Conservation (phyloP, 2,329 filamentous ascomycete species). For the Alternaria burnsii region DNA sequence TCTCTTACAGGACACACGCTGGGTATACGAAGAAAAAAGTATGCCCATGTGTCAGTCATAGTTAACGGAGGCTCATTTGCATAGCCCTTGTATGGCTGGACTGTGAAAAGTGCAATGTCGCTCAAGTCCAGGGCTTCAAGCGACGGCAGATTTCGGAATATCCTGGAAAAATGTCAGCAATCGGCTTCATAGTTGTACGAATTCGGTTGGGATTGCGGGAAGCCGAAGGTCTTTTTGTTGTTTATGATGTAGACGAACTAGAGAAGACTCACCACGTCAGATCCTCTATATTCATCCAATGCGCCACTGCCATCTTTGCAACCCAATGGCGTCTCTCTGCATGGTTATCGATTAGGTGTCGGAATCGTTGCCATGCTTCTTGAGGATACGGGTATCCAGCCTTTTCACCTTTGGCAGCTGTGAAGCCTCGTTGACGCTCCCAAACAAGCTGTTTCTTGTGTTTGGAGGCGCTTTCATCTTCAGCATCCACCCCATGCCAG, state of each 20-base stretch:
- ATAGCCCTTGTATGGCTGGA: not conserved
- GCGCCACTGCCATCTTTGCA: constrained; percentile 33
- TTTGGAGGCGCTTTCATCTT: constrained; percentile 4
- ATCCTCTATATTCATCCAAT: constrained; percentile 35
- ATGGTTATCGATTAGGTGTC: constrained; percentile 7
- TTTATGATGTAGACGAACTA: not conserved
- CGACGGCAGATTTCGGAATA: constrained; percentile 18
- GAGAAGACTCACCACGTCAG: constrained; percentile 25
- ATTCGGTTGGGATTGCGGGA: not conserved
- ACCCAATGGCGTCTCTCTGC: constrained; percentile 22
- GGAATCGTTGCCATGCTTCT: constrained; percentile 32
- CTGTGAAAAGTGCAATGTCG: constrained; percentile 9
- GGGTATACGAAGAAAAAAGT: not conserved
- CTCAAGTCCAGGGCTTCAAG: constrained; percentile 35
- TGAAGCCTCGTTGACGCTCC: constrained; percentile 27
- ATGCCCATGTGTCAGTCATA: not conserved
- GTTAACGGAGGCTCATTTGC: not conserved
- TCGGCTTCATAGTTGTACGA: not conserved
- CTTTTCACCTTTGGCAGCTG: constrained; percentile 2
- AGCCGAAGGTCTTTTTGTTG: not conserved
- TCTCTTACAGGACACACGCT: not conserved
- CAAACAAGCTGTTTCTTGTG: constrained; percentile 26
- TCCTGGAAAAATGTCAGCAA: constrained; percentile 14
- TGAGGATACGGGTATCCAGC: constrained; percentile 17
- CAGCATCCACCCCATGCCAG: constrained; percentile 27